A percentile compares a stretch with the other conserved stretches of the same genome.
phyloP scores from a whole-genome alignment of 2,329 filamentous ascomycete genomes.

The Atkinsonella hypoxylon region DNA sequence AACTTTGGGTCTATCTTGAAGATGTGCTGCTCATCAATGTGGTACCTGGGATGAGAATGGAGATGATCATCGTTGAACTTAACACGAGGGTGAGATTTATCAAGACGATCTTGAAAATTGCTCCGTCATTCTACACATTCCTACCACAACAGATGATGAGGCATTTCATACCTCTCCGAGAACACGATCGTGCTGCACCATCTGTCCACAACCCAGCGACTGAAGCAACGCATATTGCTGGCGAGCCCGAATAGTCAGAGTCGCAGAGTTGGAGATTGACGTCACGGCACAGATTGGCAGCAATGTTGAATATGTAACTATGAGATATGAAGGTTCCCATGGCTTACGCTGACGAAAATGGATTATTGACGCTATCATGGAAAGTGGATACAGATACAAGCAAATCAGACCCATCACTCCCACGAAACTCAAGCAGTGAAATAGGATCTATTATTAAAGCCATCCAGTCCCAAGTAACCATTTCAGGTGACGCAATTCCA shows the following conservation, averaged over 20 bases:
- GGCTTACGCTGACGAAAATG: background rate
- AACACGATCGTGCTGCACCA: slow-evolving; percentile 31
- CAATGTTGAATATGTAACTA: too few relatives aligned
- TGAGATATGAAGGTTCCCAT: background rate
- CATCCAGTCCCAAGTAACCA: background rate
- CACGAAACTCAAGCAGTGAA: background rate
- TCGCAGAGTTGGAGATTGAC: too few relatives aligned
- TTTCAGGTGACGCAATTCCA: too few relatives aligned
- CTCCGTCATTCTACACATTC: slow-evolving; percentile 51
- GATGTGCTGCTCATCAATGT: slow-evolving; percentile 39
- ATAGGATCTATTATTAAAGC: background rate
- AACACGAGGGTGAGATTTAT: slow-evolving; percentile 55
- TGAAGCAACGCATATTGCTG: slow-evolving; percentile 16
- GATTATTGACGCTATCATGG: background rate
- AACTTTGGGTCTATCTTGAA: slow-evolving; percentile 53
- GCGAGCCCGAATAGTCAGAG: background rate
- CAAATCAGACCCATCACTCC: background rate
- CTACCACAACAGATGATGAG: slow-evolving; percentile 60
- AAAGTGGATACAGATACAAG: background rate
- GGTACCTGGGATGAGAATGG: slow-evolving; percentile 53
- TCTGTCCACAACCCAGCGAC: slow-evolving; percentile 26
- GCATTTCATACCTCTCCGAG: slow-evolving; percentile 46
- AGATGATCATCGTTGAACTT: slow-evolving; percentile 41
- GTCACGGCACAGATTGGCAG: too few relatives aligned
- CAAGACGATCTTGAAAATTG: slow-evolving; percentile 41